Base-by-base conservation (phyloP, 495 filamentous ascomycete species). In the Bathelium albidoporum region DNA sequence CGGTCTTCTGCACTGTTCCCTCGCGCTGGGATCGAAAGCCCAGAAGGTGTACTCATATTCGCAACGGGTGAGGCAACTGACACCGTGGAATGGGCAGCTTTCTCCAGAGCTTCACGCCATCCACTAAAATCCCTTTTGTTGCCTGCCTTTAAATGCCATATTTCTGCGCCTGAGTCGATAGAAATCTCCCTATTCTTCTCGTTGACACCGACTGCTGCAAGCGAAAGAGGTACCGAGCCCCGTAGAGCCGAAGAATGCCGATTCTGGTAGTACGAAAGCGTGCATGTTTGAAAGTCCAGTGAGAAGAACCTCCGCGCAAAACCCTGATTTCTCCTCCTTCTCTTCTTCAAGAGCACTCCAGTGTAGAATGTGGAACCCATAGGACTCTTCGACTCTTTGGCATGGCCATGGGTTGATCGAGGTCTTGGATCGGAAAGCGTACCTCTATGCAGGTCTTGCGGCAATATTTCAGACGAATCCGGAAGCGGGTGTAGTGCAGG, bases 241-340 rank as follows among this genome's bases (percentile, higher is more conserved):
- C 94, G 84, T 24, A 98, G 78, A 0, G 91, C 89, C 14, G 91
- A 89, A 10, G 91, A 96, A 69, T 95, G 91, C 32, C 87, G 87
- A 70, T 93, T 91, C 70, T 95, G 89, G 69, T 97, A 98, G 74
- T 98, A 98, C 1, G 92, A 96, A 39, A 98, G 75, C 0, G 95
- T 97, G 32, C 87, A 91, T 0, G 91, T 89, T 7, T 85, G 89
- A 68, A 89, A 97, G 72, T 98, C 94, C 32, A 98, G 78, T 0
- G 92, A 95, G 75, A 98, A 98, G 75, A 90, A 98, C 43, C 94
- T 84, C 36, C 90, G 82, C 20, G 94, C 94, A 78, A 89, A 95
- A 31, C 92, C 93, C 73, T 97, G 95, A 41, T 91, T 88, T 75
- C 88, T 85, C 81, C 97, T 97, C 59, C 94, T 81, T 58, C 93